These are phyloP conservation scores for Naegleria gruberi DNA, from an alignment of 208 protist genomes.

Conservation along the genomic window DNA sequence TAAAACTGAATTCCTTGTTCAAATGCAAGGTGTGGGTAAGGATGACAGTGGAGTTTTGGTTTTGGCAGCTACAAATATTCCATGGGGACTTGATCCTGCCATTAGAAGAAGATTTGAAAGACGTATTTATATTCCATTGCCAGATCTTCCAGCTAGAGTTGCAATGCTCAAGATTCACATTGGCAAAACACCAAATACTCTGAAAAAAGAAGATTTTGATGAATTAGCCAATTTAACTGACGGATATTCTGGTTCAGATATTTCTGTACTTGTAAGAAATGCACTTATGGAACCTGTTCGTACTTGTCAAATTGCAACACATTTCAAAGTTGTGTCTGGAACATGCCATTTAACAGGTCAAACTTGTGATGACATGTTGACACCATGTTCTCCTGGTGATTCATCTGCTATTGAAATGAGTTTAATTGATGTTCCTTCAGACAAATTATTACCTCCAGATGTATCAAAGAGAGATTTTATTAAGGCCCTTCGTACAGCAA, in stretches of 20 bases:
- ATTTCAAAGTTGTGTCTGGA: conserved; percentile 85
- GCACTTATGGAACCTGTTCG: conserved; percentile 95
- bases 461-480: conserved; percentile 82
- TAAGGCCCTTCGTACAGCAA: conserved; percentile 67
- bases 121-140: conserved; percentile 80
- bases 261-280: conserved; percentile 87
- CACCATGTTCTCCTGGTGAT: conserved; percentile 87
- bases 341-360: conserved; percentile 63
- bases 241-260: conserved; percentile 90
- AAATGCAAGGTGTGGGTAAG: conserved; percentile 64
- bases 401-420: conserved; percentile 79
- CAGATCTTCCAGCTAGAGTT: conserved; percentile 59
- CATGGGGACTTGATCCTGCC: conserved; percentile 62
- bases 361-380: conserved; percentile 59
- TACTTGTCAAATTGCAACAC: conserved; percentile 88
- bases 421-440: conserved; percentile 68
- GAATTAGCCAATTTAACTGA: conserved; percentile 76
- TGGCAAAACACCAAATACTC: conserved; percentile 73
- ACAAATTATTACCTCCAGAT: conserved; percentile 71
- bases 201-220: conserved; percentile 72
- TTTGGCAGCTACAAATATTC: conserved; percentile 65
- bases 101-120: conserved; percentile 70
- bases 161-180: conserved; percentile 90
- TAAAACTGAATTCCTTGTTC: conserved; percentile 89
- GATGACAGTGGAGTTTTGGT: conserved; percentile 48